phyloP scores from a whole-genome alignment of 345 rosid genomes.

The Kandelia obovata region DNA sequence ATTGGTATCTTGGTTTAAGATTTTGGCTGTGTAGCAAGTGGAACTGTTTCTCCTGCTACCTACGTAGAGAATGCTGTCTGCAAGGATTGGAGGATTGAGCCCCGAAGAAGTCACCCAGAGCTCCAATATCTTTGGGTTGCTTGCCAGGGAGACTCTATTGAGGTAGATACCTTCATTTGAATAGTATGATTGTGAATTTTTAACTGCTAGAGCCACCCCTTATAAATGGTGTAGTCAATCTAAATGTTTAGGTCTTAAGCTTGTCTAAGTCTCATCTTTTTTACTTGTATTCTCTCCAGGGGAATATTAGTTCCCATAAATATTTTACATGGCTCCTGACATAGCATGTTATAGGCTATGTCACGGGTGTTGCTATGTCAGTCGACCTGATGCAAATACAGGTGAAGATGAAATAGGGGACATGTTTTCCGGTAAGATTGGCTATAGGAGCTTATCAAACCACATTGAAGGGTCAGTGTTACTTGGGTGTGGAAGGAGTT shows the following conservation, averaged over 20 bases:
- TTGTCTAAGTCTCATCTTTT: slow-evolving; percentile 6
- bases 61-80: slow-evolving; percentile 21
- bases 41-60: slow-evolving; percentile 19
- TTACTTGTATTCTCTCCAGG: slow-evolving; percentile 10
- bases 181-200: not conserved
- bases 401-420: slow-evolving; percentile 6
- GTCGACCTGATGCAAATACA: slow-evolving; percentile 18
- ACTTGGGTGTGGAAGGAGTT: not conserved
- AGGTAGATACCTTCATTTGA: slow-evolving; percentile 37
- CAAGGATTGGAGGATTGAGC: slow-evolving; percentile 25
- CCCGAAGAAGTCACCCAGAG: slow-evolving; percentile 20
- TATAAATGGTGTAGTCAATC: slow-evolving; percentile 11
- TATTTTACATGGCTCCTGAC: slow-evolving; percentile 13
- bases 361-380: slow-evolving; percentile 15
- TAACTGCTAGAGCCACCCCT: slow-evolving; percentile 2
- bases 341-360: slow-evolving; percentile 10
- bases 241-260: slow-evolving; percentile 12
- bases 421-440: not conserved
- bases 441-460: not conserved
- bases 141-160: slow-evolving; percentile 29
- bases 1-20: slow-evolving; percentile 27
- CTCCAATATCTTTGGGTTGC: slow-evolving; percentile 33
- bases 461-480: not conserved
- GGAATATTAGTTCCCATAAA: slow-evolving; percentile 10
- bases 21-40: slow-evolving; percentile 24